Evolutionary conservation across 2,329 filamentous ascomycete genomes (phyloP).

Genomic region (Penicillium sp.): DNA sequence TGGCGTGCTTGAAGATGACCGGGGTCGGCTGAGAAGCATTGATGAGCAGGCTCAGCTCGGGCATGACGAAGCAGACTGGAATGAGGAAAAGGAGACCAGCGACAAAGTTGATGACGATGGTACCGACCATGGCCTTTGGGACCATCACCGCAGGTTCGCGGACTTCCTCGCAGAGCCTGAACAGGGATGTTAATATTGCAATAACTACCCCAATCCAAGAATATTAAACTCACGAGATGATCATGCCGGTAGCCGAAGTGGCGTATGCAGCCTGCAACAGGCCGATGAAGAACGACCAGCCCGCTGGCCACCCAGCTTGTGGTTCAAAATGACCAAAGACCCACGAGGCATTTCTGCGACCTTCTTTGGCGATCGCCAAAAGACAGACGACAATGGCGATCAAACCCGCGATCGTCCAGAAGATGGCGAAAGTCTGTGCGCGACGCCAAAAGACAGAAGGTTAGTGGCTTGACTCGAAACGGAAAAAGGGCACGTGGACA

Average conservation of each 20-base stretch:
- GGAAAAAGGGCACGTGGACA: slow-evolving; percentile 9
- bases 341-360: slow-evolving; percentile 65
- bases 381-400: slow-evolving; percentile 69
- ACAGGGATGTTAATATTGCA: slow-evolving; percentile 12
- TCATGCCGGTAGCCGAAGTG: slow-evolving; percentile 74
- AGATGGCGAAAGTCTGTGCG: slow-evolving; percentile 71
- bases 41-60: slow-evolving; percentile 65
- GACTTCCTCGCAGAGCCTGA: slow-evolving; percentile 67
- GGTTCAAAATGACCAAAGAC: slow-evolving; percentile 59
- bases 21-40: slow-evolving; percentile 72
- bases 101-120: slow-evolving; percentile 64
- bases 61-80: slow-evolving; percentile 73
- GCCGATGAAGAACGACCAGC: slow-evolving; percentile 72
- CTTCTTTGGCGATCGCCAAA: slow-evolving; percentile 67
- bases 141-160: slow-evolving; percentile 66
- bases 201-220: neutral
- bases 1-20: slow-evolving; percentile 72
- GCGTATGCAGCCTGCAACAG: slow-evolving; percentile 67
- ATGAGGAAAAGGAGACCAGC: slow-evolving; percentile 70
- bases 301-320: slow-evolving; percentile 68
- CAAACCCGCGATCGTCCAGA: slow-evolving; percentile 67
- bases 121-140: slow-evolving; percentile 69
- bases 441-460: neutral
- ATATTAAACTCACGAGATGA: slow-evolving; percentile 64
- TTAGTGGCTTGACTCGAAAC: slow-evolving; percentile 34